Conservation (phyloP, 768 basidiomycete species). For the Phlegmacium glaucopus region DNA sequence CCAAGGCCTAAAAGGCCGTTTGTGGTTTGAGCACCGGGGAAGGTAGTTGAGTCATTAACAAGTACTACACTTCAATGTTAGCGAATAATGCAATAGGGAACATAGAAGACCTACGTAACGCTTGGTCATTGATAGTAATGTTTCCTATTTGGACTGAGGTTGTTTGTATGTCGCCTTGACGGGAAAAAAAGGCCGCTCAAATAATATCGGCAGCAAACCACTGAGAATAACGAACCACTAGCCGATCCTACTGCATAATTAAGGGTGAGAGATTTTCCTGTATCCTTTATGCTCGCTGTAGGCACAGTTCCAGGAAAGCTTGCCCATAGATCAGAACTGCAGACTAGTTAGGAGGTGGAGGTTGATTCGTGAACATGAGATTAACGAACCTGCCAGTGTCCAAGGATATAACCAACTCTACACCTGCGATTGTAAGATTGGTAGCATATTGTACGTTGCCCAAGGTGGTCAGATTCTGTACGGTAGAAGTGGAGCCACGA, state of each 20-base stretch:
- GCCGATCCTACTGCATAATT: slow-evolving; percentile 71
- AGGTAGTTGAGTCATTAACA: slow-evolving; percentile 59
- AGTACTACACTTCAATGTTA: slow-evolving; percentile 40
- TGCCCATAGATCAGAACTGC: slow-evolving; percentile 78
- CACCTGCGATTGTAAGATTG: slow-evolving; percentile 67
- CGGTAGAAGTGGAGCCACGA: slow-evolving; percentile 40
- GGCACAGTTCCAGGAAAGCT: slow-evolving; percentile 44
- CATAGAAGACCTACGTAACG: slow-evolving; percentile 48
- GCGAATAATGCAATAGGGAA: slow-evolving; percentile 3
- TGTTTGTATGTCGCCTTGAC: slow-evolving; percentile 53
- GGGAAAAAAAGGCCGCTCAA: background rate
- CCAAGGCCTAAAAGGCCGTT: slow-evolving; percentile 76
- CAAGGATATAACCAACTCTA: slow-evolving; percentile 54
- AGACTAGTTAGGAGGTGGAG: slow-evolving; percentile 1
- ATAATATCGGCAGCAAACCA: background rate
- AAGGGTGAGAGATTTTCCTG: slow-evolving; percentile 53
- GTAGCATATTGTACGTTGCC: slow-evolving; percentile 72
- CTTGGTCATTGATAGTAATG: slow-evolving; percentile 59
- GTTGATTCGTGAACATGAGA: background rate
- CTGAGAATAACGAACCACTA: slow-evolving; percentile 36
- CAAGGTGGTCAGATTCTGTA: slow-evolving; percentile 38
- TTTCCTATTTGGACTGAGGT: slow-evolving; percentile 52
- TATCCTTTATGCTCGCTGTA: slow-evolving; percentile 38
- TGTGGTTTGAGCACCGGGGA: slow-evolving; percentile 60
- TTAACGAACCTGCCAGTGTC: slow-evolving; percentile 70